These are phyloP conservation scores for Zygosaccharomyces gambellarensis DNA, from an alignment of 805 yeast species.

Conservation along the genomic window DNA sequence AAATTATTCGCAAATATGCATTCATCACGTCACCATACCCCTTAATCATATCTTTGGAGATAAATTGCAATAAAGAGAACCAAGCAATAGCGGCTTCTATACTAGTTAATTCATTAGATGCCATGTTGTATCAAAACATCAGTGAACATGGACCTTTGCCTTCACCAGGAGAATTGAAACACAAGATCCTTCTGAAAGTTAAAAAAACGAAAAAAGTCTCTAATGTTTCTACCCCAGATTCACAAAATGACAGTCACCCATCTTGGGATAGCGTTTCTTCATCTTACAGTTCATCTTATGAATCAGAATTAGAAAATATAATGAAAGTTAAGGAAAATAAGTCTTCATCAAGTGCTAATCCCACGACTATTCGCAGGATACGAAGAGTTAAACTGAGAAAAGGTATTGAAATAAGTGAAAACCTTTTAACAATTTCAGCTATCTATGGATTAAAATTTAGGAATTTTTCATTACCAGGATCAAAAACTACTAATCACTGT, in stretches of 20 bases:
- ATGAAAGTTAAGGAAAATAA: slow-evolving; percentile 8
- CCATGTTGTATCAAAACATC: slow-evolving; percentile 39
- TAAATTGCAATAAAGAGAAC: slow-evolving; percentile 65
- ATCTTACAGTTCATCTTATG: slow-evolving; percentile 34
- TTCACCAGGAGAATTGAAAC: slow-evolving; percentile 66
- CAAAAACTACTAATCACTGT: slow-evolving; percentile 73
- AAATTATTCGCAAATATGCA: slow-evolving; percentile 75
- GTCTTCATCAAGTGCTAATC: slow-evolving; percentile 5
- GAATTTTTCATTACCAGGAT: slow-evolving; percentile 80
- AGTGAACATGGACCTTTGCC: slow-evolving; percentile 44
- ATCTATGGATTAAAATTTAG: slow-evolving; percentile 71
- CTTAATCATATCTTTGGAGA: slow-evolving; percentile 76
- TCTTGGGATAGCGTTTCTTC: slow-evolving; percentile 24
- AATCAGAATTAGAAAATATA: slow-evolving; percentile 27
- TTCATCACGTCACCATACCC: slow-evolving; percentile 87
- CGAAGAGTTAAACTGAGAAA: slow-evolving; percentile 34
- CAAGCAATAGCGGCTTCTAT: slow-evolving; percentile 56
- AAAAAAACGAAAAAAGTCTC: slow-evolving; percentile 44
- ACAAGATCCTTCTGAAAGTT: slow-evolving; percentile 70
- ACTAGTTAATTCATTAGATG: slow-evolving; percentile 56
- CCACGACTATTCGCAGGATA: slow-evolving; percentile 18
- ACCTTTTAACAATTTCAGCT: slow-evolving; percentile 26
- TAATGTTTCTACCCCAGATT: background rate
- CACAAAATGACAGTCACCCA: background rate
- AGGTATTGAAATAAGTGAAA: slow-evolving; percentile 20